These are phyloP conservation scores for Candida adriatica DNA, from an alignment of 805 yeast species.

Conservation along the genomic window DNA sequence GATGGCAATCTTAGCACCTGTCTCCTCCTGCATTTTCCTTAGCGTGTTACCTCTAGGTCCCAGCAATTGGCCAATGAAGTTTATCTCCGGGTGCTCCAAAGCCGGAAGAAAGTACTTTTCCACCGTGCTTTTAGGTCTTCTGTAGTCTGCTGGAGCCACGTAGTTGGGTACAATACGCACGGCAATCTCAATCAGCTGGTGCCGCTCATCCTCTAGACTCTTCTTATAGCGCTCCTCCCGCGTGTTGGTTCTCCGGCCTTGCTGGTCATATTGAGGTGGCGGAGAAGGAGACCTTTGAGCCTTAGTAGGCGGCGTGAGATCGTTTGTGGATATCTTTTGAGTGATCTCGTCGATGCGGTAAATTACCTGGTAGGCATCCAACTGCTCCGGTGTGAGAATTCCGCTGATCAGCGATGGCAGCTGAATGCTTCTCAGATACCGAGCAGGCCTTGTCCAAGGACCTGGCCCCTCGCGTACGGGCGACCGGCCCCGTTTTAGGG, in stretches of 20 bases:
- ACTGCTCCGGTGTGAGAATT: slow-evolving; percentile 65
- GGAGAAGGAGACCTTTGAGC: slow-evolving; percentile 73
- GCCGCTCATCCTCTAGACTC: slow-evolving; percentile 71
- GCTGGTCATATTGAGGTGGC: slow-evolving; percentile 80
- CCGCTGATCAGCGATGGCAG: slow-evolving; percentile 40
- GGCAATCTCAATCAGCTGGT: slow-evolving; percentile 69
- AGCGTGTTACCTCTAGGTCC: slow-evolving; percentile 97
- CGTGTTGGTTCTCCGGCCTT: slow-evolving; percentile 83
- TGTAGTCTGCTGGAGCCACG: slow-evolving; percentile 73
- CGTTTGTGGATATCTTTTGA: slow-evolving; percentile 44
- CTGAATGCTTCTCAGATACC: slow-evolving; percentile 12
- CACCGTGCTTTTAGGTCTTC: slow-evolving; percentile 59
- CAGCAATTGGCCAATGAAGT: slow-evolving; percentile 81
- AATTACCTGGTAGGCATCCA: slow-evolving; percentile 62
- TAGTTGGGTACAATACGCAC: slow-evolving; percentile 66
- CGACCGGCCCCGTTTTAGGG: slow-evolving; percentile 12
- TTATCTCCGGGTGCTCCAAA: slow-evolving; percentile 82
- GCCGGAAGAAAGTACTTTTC: slow-evolving; percentile 86
- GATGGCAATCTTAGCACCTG: slow-evolving; percentile 86
- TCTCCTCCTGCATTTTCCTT: slow-evolving; percentile 68
- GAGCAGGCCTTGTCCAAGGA: slow-evolving; percentile 9
- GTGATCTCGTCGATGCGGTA: slow-evolving; percentile 79
- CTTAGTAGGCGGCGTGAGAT: slow-evolving; percentile 41
- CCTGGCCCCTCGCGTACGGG: slow-evolving; percentile 3
- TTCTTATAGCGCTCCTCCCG: slow-evolving; percentile 60